Evolutionary conservation across 2,329 filamentous ascomycete genomes (phyloP).

Genomic region (Penicillium sp.): DNA sequence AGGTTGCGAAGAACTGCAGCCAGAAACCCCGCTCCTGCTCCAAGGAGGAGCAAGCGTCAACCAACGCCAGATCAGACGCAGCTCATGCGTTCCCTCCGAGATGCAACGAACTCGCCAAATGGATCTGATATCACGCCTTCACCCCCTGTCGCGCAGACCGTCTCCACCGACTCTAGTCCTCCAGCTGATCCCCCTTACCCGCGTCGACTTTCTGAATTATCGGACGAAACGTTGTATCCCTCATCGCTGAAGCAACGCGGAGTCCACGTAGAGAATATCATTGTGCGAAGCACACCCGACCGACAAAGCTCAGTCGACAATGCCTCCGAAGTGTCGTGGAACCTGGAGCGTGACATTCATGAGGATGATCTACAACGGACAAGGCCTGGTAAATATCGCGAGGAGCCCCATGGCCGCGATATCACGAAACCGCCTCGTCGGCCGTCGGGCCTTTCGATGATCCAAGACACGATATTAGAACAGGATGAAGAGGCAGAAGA

Average conservation of each 20-base stretch:
- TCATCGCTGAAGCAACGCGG: constrained; percentile 20
- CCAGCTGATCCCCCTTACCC: constrained; percentile 19
- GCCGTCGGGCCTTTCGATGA: constrained; percentile 27
- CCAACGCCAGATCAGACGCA: constrained; percentile 33
- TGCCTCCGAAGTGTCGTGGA: constrained; percentile 30
- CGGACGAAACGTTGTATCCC: constrained; percentile 25
- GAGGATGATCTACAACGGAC: constrained; percentile 32
- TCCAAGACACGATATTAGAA: constrained; percentile 25
- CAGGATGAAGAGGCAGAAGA: constrained; percentile 15
- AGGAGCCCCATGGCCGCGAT: constrained; percentile 24
- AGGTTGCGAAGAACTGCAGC: constrained; percentile 10
- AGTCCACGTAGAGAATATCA: constrained; percentile 8
- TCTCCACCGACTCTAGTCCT: constrained; percentile 30
- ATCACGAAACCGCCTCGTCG: constrained; percentile 34
- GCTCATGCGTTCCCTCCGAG: constrained; percentile 24
- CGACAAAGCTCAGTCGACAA: constrained; percentile 27
- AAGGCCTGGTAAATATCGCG: constrained; percentile 20
- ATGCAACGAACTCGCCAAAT: constrained; percentile 20
- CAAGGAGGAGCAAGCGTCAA: constrained; percentile 22
- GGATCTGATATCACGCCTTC: constrained; percentile 30
- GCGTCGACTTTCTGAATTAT: constrained; percentile 13
- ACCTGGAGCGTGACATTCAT: constrained; percentile 32
- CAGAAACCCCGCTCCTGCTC: constrained; percentile 13
- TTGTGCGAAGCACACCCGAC: constrained; percentile 14
- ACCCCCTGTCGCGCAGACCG: constrained; percentile 29